phyloP scores from a whole-genome alignment of 2,329 filamentous ascomycete genomes.

The Botryotinia calthae region DNA sequence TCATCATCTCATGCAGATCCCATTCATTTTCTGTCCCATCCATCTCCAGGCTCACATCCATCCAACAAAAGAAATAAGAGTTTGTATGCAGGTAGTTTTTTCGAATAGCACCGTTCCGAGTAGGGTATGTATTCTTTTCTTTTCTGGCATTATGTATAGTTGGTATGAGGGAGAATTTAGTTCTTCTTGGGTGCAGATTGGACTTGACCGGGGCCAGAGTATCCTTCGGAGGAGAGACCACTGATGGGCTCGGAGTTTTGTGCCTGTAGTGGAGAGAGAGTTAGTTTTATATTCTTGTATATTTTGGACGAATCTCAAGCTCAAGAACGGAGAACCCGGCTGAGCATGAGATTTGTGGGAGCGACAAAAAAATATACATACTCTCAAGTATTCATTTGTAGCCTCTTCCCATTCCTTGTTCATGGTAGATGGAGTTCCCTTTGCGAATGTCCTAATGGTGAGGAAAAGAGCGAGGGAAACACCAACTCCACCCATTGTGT shows the following conservation, averaged over 20 bases:
- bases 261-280: slow-evolving; percentile 49
- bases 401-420: slow-evolving; percentile 96
- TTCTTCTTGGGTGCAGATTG: slow-evolving; percentile 49
- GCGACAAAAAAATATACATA: slow-evolving; percentile 46
- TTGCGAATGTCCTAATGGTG: slow-evolving; percentile 67
- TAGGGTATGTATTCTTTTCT: slow-evolving; percentile 4
- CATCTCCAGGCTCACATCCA: slow-evolving; percentile 4
- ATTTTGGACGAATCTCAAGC: not conserved
- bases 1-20: not conserved
- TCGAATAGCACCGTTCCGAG: slow-evolving; percentile 8
- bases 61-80: slow-evolving; percentile 10
- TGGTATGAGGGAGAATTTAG: slow-evolving; percentile 22
- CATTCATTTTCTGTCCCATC: not conserved
- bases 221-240: slow-evolving; percentile 76
- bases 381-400: slow-evolving; percentile 90
- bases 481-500: slow-evolving; percentile 66
- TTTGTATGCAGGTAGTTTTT: slow-evolving; percentile 8
- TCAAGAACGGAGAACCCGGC: not conserved
- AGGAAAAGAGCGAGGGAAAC: slow-evolving; percentile 71
- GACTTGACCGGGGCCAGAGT: slow-evolving; percentile 74
- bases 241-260: slow-evolving; percentile 86
- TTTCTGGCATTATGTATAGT: slow-evolving; percentile 14
- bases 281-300: slow-evolving; percentile 18
- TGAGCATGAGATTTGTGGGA: not conserved
- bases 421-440: slow-evolving; percentile 79